Percentiles rank a stretch among this genome's conserved stretches.
Evolutionary conservation across 2,329 filamentous ascomycete species (phyloP).

Genomic region (Cadophora gregata): DNA sequence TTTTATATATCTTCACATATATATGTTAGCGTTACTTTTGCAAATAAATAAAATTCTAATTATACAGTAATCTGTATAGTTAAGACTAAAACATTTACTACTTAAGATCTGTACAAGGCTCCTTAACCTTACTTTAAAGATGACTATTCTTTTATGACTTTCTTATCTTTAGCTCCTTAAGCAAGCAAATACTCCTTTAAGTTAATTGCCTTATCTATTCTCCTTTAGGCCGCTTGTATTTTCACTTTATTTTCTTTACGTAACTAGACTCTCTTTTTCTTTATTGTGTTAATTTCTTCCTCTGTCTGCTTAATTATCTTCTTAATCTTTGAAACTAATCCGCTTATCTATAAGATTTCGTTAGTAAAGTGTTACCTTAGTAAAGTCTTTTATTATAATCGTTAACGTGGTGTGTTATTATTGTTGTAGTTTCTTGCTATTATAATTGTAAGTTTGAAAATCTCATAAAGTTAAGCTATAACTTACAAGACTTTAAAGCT

Average conservation of each 20-base stretch:
- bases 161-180: slow-evolving; percentile 18
- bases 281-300: slow-evolving; percentile 9
- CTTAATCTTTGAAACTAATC: slow-evolving; percentile 1
- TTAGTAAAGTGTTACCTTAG: background rate
- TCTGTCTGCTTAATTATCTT: slow-evolving; percentile 10
- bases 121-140: background rate
- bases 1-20: background rate
- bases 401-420: background rate
- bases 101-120: slow-evolving; percentile 1
- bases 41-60: slow-evolving; percentile 6
- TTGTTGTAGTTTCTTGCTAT: background rate
- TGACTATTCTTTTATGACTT: slow-evolving; percentile 18
- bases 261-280: background rate
- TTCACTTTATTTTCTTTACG: background rate
- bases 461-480: background rate
- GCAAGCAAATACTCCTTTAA: slow-evolving; percentile 16
- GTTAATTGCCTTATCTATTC: slow-evolving; percentile 5
- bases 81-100: background rate
- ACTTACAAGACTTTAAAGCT: background rate
- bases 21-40: slow-evolving; percentile 8
- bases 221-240: background rate
- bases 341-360: background rate
- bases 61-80: background rate
- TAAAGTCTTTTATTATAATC: background rate
- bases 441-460: slow-evolving; percentile 5